These are phyloP conservation scores for Pilobolus umbonatus DNA, from an alignment of 192 early-diverging fungal species.

Conservation along the genomic window DNA sequence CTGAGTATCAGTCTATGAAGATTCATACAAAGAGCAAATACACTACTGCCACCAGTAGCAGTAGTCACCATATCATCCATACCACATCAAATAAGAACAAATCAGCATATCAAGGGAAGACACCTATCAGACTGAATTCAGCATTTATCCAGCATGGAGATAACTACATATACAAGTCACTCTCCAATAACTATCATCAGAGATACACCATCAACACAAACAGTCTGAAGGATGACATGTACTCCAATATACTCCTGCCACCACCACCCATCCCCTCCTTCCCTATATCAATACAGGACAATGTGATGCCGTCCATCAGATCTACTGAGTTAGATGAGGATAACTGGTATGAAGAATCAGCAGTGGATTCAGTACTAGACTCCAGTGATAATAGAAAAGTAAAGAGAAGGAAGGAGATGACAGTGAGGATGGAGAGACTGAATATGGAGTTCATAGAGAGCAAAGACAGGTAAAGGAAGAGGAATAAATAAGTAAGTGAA, in stretches of 20 bases:
- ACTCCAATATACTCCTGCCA: background rate
- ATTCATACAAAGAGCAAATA: background rate
- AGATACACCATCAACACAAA: too few species aligned
- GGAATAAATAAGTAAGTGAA: background rate
- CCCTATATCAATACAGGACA: constrained; percentile 13
- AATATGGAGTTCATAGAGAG: constrained; percentile 55
- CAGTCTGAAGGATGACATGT: constrained; percentile 4
- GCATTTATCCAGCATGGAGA: background rate
- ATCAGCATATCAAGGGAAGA: background rate
- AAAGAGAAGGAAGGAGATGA: constrained; percentile 48
- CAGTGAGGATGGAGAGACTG: constrained; percentile 51
- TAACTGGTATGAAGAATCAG: background rate
- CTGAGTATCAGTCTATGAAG: background rate
- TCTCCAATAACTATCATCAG: too few species aligned
- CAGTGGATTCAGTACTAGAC: background rate
- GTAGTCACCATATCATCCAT: constrained; percentile 17
- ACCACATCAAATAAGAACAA: constrained; percentile 3
- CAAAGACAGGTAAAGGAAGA: constrained; percentile 49
- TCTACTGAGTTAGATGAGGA: background rate
- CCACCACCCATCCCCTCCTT: background rate
- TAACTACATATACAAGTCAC: background rate
- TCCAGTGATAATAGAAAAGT: constrained; percentile 47
- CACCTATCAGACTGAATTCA: background rate
- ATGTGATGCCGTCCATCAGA: background rate
- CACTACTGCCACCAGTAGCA: constrained; percentile 13